Evolutionary conservation across 2,329 filamentous ascomycete species (phyloP).

Genomic region (Didymosphaeria variabile): DNA sequence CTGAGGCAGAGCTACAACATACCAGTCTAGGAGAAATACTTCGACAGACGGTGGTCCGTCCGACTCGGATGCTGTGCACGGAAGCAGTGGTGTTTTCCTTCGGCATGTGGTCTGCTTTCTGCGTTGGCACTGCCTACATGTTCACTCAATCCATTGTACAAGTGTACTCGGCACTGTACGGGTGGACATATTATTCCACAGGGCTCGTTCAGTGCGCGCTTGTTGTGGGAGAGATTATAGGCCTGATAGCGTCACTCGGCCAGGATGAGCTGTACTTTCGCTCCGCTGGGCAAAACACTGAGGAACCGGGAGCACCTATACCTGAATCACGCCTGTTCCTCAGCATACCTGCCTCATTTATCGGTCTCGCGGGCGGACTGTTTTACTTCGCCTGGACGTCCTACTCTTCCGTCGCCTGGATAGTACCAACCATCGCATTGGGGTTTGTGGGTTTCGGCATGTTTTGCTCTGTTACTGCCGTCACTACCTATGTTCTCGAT

Average conservation of each 20-base stretch:
- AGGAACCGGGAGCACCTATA: conserved; percentile 51
- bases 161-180: conserved; percentile 53
- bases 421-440: conserved; percentile 58
- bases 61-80: conserved; percentile 56
- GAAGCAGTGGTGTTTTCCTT: conserved; percentile 60
- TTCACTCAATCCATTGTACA: conserved; percentile 60
- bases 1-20: conserved; percentile 46
- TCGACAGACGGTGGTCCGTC: conserved; percentile 48
- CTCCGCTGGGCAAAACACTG: conserved; percentile 50
- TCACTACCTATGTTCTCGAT: conserved; percentile 61
- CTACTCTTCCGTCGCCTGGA: conserved; percentile 56
- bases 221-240: conserved; percentile 57
- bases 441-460: conserved; percentile 61
- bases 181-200: conserved; percentile 52
- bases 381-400: conserved; percentile 63
- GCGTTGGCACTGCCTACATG: conserved; percentile 58
- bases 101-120: conserved; percentile 60
- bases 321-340: conserved; percentile 59
- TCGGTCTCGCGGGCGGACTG: conserved; percentile 59
- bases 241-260: conserved; percentile 48
- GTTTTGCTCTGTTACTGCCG: conserved; percentile 56
- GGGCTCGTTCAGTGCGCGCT: conserved; percentile 58
- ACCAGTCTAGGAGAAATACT: conserved; percentile 46
- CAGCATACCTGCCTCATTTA: conserved; percentile 54
- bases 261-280: conserved; percentile 53